Evolutionary conservation across 805 yeast species (phyloP).

Genomic region (Candida dajiaensis): DNA sequence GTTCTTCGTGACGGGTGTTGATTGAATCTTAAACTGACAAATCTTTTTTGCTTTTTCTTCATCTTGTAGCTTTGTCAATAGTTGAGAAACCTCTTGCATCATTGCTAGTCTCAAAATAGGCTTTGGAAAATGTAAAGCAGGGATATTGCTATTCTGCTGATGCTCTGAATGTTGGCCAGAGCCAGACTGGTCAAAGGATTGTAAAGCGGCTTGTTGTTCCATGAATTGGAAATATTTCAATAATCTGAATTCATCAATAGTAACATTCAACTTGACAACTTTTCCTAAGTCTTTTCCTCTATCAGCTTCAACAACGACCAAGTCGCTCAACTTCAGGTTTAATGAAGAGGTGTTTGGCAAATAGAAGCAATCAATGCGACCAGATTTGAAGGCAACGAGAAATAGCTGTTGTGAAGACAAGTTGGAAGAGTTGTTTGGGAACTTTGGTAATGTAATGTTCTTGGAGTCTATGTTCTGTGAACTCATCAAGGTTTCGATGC

Average conservation of each 20-base stretch:
- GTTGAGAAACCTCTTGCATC: slow-evolving; percentile 60
- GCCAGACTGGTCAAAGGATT: slow-evolving; percentile 17
- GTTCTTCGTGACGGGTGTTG: not conserved
- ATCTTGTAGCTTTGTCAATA: slow-evolving; percentile 60
- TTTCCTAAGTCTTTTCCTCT: slow-evolving; percentile 79
- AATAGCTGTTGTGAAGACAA: slow-evolving; percentile 36
- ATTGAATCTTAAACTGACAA: slow-evolving; percentile 21
- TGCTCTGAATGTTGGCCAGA: not conserved
- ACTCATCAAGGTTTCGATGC: slow-evolving; percentile 7
- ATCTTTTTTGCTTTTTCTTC: slow-evolving; percentile 54
- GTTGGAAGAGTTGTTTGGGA: slow-evolving; percentile 15
- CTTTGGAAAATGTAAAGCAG: slow-evolving; percentile 46
- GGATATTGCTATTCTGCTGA: slow-evolving; percentile 8
- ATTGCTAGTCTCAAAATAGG: slow-evolving; percentile 74
- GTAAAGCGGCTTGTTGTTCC: slow-evolving; percentile 54
- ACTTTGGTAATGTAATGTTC: slow-evolving; percentile 15
- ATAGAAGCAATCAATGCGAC: slow-evolving; percentile 73
- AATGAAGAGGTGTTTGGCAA: slow-evolving; percentile 33
- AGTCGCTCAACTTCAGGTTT: slow-evolving; percentile 50
- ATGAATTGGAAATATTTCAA: slow-evolving; percentile 70
- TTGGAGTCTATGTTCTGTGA: slow-evolving; percentile 9
- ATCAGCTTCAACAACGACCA: slow-evolving; percentile 79
- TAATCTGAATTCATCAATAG: slow-evolving; percentile 60
- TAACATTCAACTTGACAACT: slow-evolving; percentile 60
- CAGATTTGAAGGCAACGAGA: slow-evolving; percentile 71